phyloP scores from a whole-genome alignment of 169 alveolate species.

The Toxoplasma gondii region DNA sequence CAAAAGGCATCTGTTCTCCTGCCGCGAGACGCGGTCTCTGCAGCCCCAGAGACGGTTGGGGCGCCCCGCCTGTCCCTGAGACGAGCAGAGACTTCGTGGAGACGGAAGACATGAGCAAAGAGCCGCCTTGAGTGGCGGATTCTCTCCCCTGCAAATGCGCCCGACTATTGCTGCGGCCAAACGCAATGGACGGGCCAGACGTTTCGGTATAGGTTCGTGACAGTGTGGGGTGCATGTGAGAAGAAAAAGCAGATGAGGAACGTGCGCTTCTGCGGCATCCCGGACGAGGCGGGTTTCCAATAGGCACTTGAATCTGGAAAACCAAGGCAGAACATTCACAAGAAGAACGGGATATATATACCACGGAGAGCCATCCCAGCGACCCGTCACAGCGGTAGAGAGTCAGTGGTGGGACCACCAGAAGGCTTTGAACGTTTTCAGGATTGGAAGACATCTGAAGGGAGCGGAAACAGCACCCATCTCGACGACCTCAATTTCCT shows the following conservation, averaged over 20 bases:
- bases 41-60: not conserved
- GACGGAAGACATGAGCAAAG: not conserved
- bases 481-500: no score
- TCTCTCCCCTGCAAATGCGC: not conserved
- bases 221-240: not conserved
- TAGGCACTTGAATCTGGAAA: not conserved
- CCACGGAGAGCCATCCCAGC: no score
- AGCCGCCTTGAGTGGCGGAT: not conserved
- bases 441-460: no score
- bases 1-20: not conserved
- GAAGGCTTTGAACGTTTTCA: no score
- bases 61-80: slow-evolving; percentile 19
- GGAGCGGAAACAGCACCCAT: no score
- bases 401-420: no score
- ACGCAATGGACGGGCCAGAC: not conserved
- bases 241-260: not conserved
- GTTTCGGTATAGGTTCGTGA: not conserved
- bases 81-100: not conserved
- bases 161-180: not conserved
- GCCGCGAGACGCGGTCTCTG: slow-evolving; percentile 38
- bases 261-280: not conserved
- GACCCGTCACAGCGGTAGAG: no score
- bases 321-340: not conserved
- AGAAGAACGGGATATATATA: not conserved
- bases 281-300: not conserved